A percentile compares a stretch with the other conserved stretches of the same genome.
These are phyloP conservation scores for Fusarium goolgardi DNA, from an alignment of 2,329 filamentous ascomycete genomes.

Conservation along the genomic window DNA sequence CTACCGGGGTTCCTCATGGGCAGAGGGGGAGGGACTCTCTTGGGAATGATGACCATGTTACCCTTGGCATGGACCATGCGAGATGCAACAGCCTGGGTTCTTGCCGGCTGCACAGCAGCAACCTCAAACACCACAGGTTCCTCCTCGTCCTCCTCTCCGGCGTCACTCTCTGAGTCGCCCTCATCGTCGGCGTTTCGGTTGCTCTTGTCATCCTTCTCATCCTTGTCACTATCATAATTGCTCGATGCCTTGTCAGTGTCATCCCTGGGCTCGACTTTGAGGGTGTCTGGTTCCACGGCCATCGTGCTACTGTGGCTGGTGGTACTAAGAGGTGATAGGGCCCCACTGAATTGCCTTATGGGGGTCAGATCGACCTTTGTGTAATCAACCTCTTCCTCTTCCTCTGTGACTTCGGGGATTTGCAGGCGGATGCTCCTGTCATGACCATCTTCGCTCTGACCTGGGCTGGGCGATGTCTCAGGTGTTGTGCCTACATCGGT, in stretches of 20 bases:
- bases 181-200: slow-evolving; percentile 46
- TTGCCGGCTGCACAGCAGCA: slow-evolving; percentile 66
- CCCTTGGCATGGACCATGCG: slow-evolving; percentile 78
- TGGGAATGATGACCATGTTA: slow-evolving; percentile 85
- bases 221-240: slow-evolving; percentile 44
- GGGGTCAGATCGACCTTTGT: slow-evolving; percentile 68
- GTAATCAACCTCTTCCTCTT: slow-evolving; percentile 69
- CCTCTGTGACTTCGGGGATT: slow-evolving; percentile 53
- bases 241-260: slow-evolving; percentile 44
- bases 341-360: slow-evolving; percentile 58
- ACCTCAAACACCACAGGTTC: slow-evolving; percentile 78
- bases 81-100: slow-evolving; percentile 68
- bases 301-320: slow-evolving; percentile 41
- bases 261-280: slow-evolving; percentile 42
- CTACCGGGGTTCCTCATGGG: slow-evolving; percentile 81
- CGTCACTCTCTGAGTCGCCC: slow-evolving; percentile 41
- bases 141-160: slow-evolving; percentile 54
- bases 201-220: slow-evolving; percentile 44
- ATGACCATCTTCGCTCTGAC: slow-evolving; percentile 64
- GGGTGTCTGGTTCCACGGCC: slow-evolving; percentile 36
- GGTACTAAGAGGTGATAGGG: slow-evolving; percentile 34
- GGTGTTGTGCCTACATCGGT: slow-evolving; percentile 66
- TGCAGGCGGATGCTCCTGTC: slow-evolving; percentile 57
- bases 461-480: slow-evolving; percentile 65
- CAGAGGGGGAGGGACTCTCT: slow-evolving; percentile 80